phyloP scores from a whole-genome alignment of 306 rosid genomes.

The Vigna trinervia region DNA sequence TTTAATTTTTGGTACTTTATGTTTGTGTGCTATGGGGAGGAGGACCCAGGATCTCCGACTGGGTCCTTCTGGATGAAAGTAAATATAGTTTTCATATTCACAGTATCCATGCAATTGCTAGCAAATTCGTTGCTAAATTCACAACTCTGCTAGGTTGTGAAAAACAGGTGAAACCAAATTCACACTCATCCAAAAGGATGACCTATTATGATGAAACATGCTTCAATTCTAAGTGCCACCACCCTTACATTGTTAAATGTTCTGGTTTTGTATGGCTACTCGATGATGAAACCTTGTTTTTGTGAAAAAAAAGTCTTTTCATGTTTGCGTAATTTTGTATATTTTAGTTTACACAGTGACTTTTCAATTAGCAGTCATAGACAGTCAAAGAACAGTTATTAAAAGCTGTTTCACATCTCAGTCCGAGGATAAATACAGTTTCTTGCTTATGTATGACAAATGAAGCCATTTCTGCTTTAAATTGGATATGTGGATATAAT shows the following conservation, averaged over 20 bases:
- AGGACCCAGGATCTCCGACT: neutral
- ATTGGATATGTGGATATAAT: no score
- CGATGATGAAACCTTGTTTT: neutral
- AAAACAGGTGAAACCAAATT: slow-evolving; percentile 14
- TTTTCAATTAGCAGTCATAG: neutral
- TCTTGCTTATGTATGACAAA: no score
- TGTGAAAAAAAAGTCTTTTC: neutral
- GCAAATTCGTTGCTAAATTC: slow-evolving; percentile 10
- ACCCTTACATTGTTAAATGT: neutral
- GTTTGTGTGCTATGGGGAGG: neutral
- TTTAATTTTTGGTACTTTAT: neutral
- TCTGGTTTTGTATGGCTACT: neutral
- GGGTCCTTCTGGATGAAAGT: slow-evolving; percentile 9
- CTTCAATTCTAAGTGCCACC: neutral
- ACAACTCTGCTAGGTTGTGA: neutral
- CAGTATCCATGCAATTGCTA: slow-evolving; percentile 1
- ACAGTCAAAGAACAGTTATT: neutral
- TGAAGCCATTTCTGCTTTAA: no score
- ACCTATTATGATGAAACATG: neutral
- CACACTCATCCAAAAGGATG: neutral
- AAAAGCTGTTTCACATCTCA: neutral
- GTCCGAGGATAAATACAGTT: neutral
- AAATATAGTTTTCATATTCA: neutral
- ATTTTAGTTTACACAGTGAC: neutral
- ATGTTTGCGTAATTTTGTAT: neutral